phyloP scores from a whole-genome alignment of 2,329 filamentous ascomycete genomes.

The Diplocarpon rosae region DNA sequence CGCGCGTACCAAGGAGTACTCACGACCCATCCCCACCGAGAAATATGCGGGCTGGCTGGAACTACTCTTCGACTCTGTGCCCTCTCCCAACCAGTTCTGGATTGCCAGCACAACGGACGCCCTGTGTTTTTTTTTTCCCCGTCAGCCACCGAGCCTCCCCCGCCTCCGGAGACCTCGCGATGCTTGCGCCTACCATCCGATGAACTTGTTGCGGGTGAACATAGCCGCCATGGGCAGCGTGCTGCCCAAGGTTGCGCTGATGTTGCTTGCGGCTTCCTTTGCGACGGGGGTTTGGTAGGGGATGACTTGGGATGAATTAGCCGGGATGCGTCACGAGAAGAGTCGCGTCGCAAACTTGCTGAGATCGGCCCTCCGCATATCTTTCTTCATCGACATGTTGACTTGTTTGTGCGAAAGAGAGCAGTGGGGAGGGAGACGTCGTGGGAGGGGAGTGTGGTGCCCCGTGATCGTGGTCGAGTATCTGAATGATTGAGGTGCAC shows the following conservation, averaged over 20 bases:
- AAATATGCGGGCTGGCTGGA: conserved; percentile 61
- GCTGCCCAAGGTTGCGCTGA: conserved; percentile 59
- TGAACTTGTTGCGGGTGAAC: conserved; percentile 80
- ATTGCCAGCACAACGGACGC: conserved; percentile 62
- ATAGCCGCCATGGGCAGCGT: conserved; percentile 94
- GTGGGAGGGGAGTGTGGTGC: too few relatives aligned
- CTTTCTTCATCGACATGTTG: conserved; percentile 57
- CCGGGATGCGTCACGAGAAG: background rate
- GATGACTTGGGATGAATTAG: conserved; percentile 49
- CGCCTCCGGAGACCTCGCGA: conserved; percentile 12
- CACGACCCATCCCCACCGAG: conserved; percentile 69
- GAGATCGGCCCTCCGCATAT: conserved; percentile 65
- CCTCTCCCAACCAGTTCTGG: conserved; percentile 69
- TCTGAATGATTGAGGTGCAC: too few relatives aligned
- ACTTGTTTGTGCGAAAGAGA: background rate
- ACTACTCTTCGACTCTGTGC: conserved; percentile 52
- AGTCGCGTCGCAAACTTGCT: conserved; percentile 43
- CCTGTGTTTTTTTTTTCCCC: too few relatives aligned
- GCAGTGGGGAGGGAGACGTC: background rate
- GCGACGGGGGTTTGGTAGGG: conserved; percentile 71
- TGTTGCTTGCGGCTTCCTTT: conserved; percentile 53
- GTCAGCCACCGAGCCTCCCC: conserved; percentile 6
- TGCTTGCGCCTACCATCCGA: conserved; percentile 42
- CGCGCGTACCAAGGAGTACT: conserved; percentile 1
- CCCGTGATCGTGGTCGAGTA: too few relatives aligned